Evolutionary conservation across 2,329 filamentous ascomycete species (phyloP), one percentile per base, ranked within the genome.

Genomic region (Xenoacremonium recifei): DNA sequence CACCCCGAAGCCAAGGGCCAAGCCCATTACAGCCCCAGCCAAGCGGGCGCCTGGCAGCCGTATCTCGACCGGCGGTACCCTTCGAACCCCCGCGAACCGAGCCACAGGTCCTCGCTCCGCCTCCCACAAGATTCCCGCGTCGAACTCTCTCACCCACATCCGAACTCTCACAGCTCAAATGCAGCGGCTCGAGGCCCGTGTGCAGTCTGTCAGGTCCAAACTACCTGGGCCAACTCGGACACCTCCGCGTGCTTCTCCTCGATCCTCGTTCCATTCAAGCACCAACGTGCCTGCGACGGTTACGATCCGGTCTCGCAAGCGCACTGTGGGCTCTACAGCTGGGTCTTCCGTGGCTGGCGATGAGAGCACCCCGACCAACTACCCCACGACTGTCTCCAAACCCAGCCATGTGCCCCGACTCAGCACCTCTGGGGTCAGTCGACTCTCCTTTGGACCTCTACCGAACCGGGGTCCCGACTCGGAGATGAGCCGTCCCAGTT

Each of bases 91-190:
- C 2, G 59, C 60, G 21, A 62, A 74, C 38, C 60, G 66, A 21
- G 56, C 76, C 2, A 73, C 80, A 9, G 86, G 82, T n/a, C 68
- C 81, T 35, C 71, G 79, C n/a, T 67, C 70, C 10, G 59, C 68
- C 17, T 68, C 71, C 15, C 67, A 77, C 54, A 74, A 70, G 47
- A 54, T 81, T 29, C 76, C 79, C 19, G 71, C 74, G 39, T 83
- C 75, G 48, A 81, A 73, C 49, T 97, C 93, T 2, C 80, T 99
- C 37, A 87, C 87, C 52, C 93, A 99, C 63, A 95, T 99, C 59
- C 89, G 92, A 50, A 87, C 85, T 21, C 82, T 99, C 51, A 96
- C 95, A 44, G 91, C 89, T 20, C 93, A 97, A 69, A 96, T 97
- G 90, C 89, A 96, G 67, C 88, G 89, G 53, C 83, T 99, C 47